Evolutionary conservation across 1,284 basidiomycete genomes (phyloP), one percentile per base, ranked within the genome.

Genomic region (Xerocomus amazonicus): DNA sequence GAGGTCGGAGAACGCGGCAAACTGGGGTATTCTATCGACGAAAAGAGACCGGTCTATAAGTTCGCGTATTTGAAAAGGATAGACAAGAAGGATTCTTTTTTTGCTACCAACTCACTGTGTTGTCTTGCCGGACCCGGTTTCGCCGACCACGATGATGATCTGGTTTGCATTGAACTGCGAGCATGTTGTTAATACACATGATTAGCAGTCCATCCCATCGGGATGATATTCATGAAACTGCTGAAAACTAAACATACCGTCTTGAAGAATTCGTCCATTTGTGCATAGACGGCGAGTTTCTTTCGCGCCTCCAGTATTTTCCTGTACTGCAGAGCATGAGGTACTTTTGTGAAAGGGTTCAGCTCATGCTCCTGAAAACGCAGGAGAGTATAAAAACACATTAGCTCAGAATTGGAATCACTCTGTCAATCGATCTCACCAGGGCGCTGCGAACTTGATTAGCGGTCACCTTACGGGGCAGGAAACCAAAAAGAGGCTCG

Each of bases 91-190:
- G 44, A 23, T 23, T 23, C 19, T 31, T 32, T 43, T 47, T 58
- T 47, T 46, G 47, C 48, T 39, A 23, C 23, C 33, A 62, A 70
- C 83, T 61, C 66, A 92, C 89, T 98, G 96, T 35, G 96, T 98
- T 2, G 97, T 98, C 76, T 99, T 99, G 48, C 96, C 97, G 23
- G 92, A 94, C 10, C 97, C 96, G 2, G 97, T 97, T 75, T 99
- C 96, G 61, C 96, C 95, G 58, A 97, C 92, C 84, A 99, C 91
- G 51, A 99, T 85, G 42, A 93, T 90, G 59, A 96, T 87, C 73
- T 96, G 94, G 72, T 93, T 83, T 59, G 84, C 74, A 53, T 73
- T 84, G 72, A 94, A 97, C 84, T 92, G 36, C n/a, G 6, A 28
- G 63, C 2, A 38, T 43, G 40, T 31, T 12, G 41, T 56, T 42